Percentiles rank a stretch among this genome's conserved stretches.
phyloP scores from a whole-genome alignment of 768 basidiomycete genomes.

The Coprinopsis marcescibilis region DNA sequence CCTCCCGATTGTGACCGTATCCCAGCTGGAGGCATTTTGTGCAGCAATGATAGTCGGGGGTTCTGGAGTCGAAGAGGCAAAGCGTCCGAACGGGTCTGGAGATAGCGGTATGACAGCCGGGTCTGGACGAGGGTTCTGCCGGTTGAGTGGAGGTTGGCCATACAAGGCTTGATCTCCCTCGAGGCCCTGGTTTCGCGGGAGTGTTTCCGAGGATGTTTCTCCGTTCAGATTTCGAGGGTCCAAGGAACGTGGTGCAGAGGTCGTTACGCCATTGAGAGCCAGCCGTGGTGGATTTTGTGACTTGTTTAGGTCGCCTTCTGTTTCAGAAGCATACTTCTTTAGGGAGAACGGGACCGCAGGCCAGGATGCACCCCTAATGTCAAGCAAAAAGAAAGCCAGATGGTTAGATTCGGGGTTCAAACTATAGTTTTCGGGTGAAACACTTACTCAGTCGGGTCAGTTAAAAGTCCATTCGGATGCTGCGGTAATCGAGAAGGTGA shows the following conservation, averaged over 20 bases:
- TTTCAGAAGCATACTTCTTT: conserved; percentile 22
- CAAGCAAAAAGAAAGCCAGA: conserved; percentile 1
- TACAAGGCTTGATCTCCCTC: conserved; percentile 48
- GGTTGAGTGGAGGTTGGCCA: conserved; percentile 25
- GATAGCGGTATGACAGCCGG: conserved; percentile 78
- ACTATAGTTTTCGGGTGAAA: neutral
- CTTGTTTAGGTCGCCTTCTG: conserved; percentile 16
- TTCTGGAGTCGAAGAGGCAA: conserved; percentile 41
- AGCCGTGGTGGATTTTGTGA: conserved; percentile 55
- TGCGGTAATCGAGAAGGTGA: conserved; percentile 32
- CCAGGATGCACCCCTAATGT: conserved; percentile 22
- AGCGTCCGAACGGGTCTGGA: conserved; percentile 77
- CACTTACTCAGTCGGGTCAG: conserved; percentile 17
- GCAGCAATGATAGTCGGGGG: conserved; percentile 21
- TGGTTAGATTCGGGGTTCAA: neutral
- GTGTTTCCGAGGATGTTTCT: conserved; percentile 37
- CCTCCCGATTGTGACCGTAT: conserved; percentile 24
- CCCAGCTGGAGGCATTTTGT: conserved; percentile 37
- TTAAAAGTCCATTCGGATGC: conserved; percentile 25
- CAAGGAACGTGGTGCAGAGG: conserved; percentile 49
- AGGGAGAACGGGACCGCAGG: conserved; percentile 37
- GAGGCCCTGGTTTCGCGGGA: conserved; percentile 42
- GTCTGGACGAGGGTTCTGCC: conserved; percentile 25
- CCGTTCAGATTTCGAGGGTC: conserved; percentile 17
- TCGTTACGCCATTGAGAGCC: conserved; percentile 65